Evolutionary conservation across 2,329 filamentous ascomycete species (phyloP).

Genomic region (Fonsecaea erecta): DNA sequence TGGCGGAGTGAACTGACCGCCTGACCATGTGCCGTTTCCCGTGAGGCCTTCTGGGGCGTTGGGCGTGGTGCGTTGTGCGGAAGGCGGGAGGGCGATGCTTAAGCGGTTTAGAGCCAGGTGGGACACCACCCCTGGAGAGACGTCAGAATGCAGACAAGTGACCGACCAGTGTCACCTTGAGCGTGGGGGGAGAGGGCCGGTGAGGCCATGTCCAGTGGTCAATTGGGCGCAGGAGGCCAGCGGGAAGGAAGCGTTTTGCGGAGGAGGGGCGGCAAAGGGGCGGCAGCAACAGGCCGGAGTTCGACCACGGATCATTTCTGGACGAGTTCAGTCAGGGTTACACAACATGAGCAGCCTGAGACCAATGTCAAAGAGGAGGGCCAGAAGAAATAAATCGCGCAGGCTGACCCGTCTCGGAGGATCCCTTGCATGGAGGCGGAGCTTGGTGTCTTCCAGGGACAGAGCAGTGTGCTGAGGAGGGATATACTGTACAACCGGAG

Average conservation of each 20-base stretch:
- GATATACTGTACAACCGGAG: no score
- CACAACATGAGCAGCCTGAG: conserved; percentile 15
- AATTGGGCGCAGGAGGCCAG: background rate
- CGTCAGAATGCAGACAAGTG: background rate
- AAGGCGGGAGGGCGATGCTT: conserved; percentile 1
- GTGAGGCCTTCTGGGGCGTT: background rate
- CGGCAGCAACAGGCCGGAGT: background rate
- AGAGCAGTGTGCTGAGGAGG: background rate
- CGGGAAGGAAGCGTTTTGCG: conserved; percentile 4
- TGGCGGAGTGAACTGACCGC: conserved; percentile 9
- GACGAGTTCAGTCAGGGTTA: background rate
- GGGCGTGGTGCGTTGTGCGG: background rate
- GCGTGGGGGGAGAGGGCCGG: background rate
- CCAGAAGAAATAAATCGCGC: conserved; percentile 24
- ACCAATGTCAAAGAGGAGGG: background rate
- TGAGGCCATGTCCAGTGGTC: background rate
- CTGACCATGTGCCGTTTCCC: conserved; percentile 15
- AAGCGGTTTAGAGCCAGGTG: background rate
- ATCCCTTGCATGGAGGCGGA: background rate
- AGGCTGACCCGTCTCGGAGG: conserved; percentile 9
- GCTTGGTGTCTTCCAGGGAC: background rate
- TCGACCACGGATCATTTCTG: background rate
- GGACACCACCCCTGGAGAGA: background rate
- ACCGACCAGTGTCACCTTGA: background rate
- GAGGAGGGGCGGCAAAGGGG: conserved; percentile 7